phyloP scores from a whole-genome alignment of 805 yeast genomes.

The Millerozyma miso region DNA sequence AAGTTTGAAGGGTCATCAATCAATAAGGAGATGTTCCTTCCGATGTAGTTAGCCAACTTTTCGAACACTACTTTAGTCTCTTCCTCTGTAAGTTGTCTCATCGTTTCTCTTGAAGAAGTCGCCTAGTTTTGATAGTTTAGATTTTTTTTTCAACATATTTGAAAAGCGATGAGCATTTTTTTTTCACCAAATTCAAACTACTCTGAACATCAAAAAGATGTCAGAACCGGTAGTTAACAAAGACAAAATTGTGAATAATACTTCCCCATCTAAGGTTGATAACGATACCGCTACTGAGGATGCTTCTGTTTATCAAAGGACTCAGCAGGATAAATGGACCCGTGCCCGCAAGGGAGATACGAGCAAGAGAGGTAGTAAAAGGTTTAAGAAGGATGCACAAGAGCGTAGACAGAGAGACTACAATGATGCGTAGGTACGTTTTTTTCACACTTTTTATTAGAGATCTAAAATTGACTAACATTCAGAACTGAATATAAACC shows the following conservation, averaged over 20 bases:
- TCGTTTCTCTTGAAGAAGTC: slow-evolving; percentile 18
- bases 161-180: slow-evolving; percentile 6
- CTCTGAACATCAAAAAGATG: slow-evolving; percentile 1
- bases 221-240: slow-evolving; percentile 5
- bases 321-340: slow-evolving; percentile 33
- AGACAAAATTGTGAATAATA: slow-evolving; percentile 1
- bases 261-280: not conserved
- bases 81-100: slow-evolving; percentile 96
- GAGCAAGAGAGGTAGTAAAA: slow-evolving; percentile 15
- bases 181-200: not conserved
- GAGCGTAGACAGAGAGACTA: slow-evolving; percentile 27
- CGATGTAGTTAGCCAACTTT: slow-evolving; percentile 92
- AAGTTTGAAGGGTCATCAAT: slow-evolving; percentile 85
- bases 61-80: slow-evolving; percentile 96
- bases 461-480: slow-evolving; percentile 1
- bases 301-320: slow-evolving; percentile 38
- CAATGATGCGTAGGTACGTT: slow-evolving; percentile 58
- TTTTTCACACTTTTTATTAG: slow-evolving; percentile 2
- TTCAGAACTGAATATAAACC: slow-evolving; percentile 31
- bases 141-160: slow-evolving; percentile 1
- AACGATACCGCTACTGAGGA: slow-evolving; percentile 28
- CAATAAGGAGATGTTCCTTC: slow-evolving; percentile 86
- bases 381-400: slow-evolving; percentile 14
- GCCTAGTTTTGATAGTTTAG: slow-evolving; percentile 2
- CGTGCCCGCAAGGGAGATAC: slow-evolving; percentile 18